Conservation (phyloP, 345 rosid genomes). For the Pistacia integerrima region DNA sequence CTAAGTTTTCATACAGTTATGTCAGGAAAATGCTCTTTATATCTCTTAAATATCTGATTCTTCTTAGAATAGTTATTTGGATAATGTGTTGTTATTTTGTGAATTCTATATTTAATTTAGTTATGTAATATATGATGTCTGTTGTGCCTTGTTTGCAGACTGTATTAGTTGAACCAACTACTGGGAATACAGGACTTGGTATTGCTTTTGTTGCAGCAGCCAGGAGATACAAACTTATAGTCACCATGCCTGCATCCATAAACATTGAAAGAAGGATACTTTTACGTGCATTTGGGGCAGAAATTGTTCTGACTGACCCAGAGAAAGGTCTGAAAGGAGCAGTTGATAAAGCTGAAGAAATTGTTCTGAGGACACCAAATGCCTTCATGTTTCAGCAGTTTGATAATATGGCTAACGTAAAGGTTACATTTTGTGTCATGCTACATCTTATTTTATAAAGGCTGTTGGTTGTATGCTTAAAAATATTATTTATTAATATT, state of each 20-base stretch:
- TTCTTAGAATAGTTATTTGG: neutral
- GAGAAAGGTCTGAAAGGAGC: constrained; percentile 90
- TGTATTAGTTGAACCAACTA: constrained; percentile 77
- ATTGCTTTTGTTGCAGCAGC: constrained; percentile 90
- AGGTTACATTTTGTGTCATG: constrained; percentile 41
- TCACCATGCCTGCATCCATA: constrained; percentile 92
- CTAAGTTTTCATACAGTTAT: constrained; percentile 2
- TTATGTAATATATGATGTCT: neutral
- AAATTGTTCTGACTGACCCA: constrained; percentile 77
- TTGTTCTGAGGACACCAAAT: constrained; percentile 61
- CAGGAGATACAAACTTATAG: constrained; percentile 80
- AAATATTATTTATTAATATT: neutral
- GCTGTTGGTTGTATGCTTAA: neutral
- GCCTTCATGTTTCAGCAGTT: constrained; percentile 85
- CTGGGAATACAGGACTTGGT: constrained; percentile 89
- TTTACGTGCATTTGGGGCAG: constrained; percentile 87
- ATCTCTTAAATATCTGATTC: neutral
- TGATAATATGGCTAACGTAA: constrained; percentile 69
- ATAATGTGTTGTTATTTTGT: neutral
- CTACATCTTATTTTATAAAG: neutral
- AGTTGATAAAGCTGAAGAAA: constrained; percentile 84
- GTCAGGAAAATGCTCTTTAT: neutral
- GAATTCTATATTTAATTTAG: neutral
- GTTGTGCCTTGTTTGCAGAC: constrained; percentile 47
- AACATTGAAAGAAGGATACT: constrained; percentile 81